Evolutionary conservation across 805 yeast species (phyloP).

Genomic region (Geotrichum ghanense): DNA sequence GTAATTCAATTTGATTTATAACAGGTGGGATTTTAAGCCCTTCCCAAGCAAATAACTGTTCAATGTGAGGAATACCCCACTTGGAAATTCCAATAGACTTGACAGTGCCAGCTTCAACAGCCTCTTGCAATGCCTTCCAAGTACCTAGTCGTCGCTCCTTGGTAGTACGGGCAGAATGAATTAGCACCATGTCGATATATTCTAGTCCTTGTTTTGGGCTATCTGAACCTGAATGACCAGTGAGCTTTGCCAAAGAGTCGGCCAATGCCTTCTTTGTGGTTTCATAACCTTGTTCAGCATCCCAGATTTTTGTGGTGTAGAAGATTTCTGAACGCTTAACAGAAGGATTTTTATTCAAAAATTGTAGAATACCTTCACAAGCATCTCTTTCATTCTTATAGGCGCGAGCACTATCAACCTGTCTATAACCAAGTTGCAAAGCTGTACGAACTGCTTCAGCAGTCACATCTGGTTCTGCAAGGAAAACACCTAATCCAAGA

Average conservation of each 20-base stretch:
- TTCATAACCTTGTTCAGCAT: conserved; percentile 40
- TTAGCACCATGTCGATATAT: conserved; percentile 60
- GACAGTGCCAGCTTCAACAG: conserved; percentile 38
- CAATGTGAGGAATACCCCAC: conserved; percentile 44
- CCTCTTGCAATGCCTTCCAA: conserved; percentile 47
- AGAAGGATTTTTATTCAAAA: conserved; percentile 30
- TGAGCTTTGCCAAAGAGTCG: conserved; percentile 39
- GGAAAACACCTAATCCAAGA: conserved; percentile 12
- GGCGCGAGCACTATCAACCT: conserved; percentile 56
- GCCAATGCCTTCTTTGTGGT: conserved; percentile 35
- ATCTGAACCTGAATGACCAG: neutral
- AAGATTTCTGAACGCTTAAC: conserved; percentile 37
- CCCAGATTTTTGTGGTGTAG: conserved; percentile 67
- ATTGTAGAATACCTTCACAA: conserved; percentile 42
- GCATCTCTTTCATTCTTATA: conserved; percentile 56
- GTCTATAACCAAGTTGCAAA: conserved; percentile 56
- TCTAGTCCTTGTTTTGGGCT: conserved; percentile 25
- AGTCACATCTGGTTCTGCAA: neutral
- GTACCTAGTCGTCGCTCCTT: conserved; percentile 31
- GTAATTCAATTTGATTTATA: conserved; percentile 72
- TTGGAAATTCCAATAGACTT: conserved; percentile 54
- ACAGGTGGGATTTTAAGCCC: conserved; percentile 45
- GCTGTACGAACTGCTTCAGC: conserved; percentile 29
- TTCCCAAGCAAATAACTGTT: conserved; percentile 39
- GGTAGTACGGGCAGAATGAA: conserved; percentile 39